Percentiles rank a stretch among this genome's conserved stretches.
Evolutionary conservation across 2,329 filamentous ascomycete genomes (phyloP).

Genomic region (Exophiala mesophila): DNA sequence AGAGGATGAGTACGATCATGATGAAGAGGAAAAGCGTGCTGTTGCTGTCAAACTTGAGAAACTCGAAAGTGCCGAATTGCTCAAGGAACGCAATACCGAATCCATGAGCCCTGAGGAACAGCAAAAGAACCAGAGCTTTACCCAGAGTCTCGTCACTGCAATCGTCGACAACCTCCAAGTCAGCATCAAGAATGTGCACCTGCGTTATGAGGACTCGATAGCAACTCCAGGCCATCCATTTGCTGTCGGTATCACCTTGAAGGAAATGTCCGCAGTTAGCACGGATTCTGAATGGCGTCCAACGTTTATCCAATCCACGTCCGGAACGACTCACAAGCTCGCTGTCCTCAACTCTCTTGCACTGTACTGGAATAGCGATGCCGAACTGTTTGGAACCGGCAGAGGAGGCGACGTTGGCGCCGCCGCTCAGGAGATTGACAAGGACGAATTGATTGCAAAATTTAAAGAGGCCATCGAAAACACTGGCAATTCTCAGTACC

Average conservation of each 20-base stretch:
- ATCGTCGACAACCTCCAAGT: constrained; percentile 98
- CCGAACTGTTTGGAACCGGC: constrained; percentile 74
- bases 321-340: constrained; percentile 82
- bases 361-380: constrained; percentile 97
- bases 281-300: constrained; percentile 94
- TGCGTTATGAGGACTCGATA: constrained; percentile 96
- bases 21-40: constrained; percentile 80
- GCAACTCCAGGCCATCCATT: constrained; percentile 94
- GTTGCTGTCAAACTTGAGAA: constrained; percentile 99
- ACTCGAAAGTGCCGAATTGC: constrained; percentile 87
- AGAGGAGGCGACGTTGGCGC: constrained; percentile 62
- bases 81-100: constrained; percentile 88
- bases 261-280: constrained; percentile 95
- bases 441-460: constrained; percentile 70
- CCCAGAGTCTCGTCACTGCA: constrained; percentile 86
- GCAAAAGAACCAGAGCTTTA: constrained; percentile 96
- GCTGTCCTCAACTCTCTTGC: constrained; percentile 84
- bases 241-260: constrained; percentile 82
- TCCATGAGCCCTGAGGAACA: constrained; percentile 93
- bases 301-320: constrained; percentile 87
- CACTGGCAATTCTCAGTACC: constrained; percentile 79
- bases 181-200: constrained; percentile 95
- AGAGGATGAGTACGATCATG: constrained; percentile 86
- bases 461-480: constrained; percentile 78
- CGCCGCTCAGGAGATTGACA: constrained; percentile 58